Conservation (phyloP, 177 flowering plant genomes). For the Vitis hybrid region DNA sequence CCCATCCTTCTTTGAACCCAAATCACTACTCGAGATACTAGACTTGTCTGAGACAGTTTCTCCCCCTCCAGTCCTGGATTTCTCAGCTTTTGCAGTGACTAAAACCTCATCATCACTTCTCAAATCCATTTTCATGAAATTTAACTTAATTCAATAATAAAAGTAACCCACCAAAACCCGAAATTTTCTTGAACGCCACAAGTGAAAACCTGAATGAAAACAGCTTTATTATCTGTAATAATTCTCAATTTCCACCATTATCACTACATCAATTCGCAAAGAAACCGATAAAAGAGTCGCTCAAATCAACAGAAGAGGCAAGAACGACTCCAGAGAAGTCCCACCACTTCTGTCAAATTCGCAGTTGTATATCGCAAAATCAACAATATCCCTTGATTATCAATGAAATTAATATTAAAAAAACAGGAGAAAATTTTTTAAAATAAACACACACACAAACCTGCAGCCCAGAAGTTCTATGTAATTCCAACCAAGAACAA, state of each 20-base stretch:
- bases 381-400: no score
- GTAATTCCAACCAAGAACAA: neutral
- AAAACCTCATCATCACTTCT: conserved; percentile 14
- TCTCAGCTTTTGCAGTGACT: conserved; percentile 9
- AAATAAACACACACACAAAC: conserved; percentile 6
- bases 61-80: conserved; percentile 9
- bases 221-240: neutral
- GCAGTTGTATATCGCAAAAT: no score
- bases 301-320: no score
- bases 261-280: neutral
- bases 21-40: neutral
- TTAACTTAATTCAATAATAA: neutral
- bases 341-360: no score
- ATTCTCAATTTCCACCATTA: neutral
- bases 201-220: neutral
- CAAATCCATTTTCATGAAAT: conserved; percentile 25
- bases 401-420: neutral
- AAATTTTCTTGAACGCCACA: neutral
- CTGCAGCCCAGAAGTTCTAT: conserved; percentile 2
- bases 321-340: no score
- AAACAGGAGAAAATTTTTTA: neutral
- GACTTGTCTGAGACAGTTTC: neutral
- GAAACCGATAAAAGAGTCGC: no score
- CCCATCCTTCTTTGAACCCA: conserved; percentile 30
- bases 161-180: neutral